phyloP scores from a whole-genome alignment of 345 rosid species.

The Combretum micranthum region DNA sequence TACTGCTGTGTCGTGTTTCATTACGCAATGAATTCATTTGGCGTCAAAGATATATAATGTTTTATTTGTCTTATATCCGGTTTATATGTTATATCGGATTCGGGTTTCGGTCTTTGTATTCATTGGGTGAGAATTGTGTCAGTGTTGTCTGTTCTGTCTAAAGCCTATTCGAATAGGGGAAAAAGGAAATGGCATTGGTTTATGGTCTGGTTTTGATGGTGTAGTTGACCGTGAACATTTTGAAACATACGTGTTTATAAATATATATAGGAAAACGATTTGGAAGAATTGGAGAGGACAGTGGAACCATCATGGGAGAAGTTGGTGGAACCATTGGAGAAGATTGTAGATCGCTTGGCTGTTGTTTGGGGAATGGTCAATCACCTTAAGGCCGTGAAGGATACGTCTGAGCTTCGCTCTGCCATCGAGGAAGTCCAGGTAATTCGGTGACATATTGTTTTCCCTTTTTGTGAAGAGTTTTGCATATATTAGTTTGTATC shows the following conservation, averaged over 20 bases:
- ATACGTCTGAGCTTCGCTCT: slow-evolving; percentile 75
- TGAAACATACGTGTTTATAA: background rate
- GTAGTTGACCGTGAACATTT: no score
- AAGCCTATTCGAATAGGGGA: no score
- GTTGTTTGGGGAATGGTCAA: slow-evolving; percentile 76
- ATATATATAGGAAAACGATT: slow-evolving; percentile 47
- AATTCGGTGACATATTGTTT: background rate
- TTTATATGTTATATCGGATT: background rate
- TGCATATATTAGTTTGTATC: no score
- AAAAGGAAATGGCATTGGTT: no score
- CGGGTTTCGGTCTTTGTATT: no score
- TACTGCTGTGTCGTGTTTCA: no score
- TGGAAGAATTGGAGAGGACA: slow-evolving; percentile 63
- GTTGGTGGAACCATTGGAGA: slow-evolving; percentile 91
- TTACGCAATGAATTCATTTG: no score
- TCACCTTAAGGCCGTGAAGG: slow-evolving; percentile 87
- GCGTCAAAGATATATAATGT: background rate
- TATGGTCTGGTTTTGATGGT: no score
- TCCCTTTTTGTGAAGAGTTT: no score
- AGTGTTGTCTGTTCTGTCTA: no score
- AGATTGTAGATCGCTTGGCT: slow-evolving; percentile 51
- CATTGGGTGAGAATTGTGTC: no score
- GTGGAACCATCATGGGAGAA: slow-evolving; percentile 85
- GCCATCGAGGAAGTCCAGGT: slow-evolving; percentile 98
- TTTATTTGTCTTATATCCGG: background rate